Conservation (phyloP, 108 stramenopile species). For the Cyclotella cryptica region DNA sequence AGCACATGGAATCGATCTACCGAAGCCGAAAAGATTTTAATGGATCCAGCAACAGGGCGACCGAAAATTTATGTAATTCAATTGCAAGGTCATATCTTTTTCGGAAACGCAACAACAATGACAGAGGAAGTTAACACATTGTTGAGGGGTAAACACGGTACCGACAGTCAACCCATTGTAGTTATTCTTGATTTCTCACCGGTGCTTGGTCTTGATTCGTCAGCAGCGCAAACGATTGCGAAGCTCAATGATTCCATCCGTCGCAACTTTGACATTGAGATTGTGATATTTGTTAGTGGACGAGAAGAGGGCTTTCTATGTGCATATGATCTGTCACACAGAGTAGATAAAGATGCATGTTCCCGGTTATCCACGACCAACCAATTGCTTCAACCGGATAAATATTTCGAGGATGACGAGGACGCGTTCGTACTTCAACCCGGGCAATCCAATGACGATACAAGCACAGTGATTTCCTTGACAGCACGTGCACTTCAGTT, state of each 20-base stretch:
- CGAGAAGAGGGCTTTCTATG: conserved; percentile 67
- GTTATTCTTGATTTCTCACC: conserved; percentile 75
- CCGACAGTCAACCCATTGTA: conserved; percentile 42
- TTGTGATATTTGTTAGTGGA: conserved; percentile 70
- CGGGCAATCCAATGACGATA: conserved; percentile 11
- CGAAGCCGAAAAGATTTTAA: conserved; percentile 57
- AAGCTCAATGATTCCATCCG: conserved; percentile 64
- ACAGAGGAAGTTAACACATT: conserved; percentile 61
- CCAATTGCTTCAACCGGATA: conserved; percentile 21
- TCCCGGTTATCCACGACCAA: conserved; percentile 3
- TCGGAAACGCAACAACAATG: conserved; percentile 68
- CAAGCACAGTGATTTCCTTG: not conserved
- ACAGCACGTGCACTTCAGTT: not conserved
- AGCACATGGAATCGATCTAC: conserved; percentile 56
- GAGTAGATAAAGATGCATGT: conserved; percentile 28
- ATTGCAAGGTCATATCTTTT: conserved; percentile 77
- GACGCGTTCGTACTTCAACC: conserved; percentile 12
- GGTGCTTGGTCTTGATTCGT: conserved; percentile 76
- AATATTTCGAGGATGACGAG: conserved; percentile 4
- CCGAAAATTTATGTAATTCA: conserved; percentile 64
- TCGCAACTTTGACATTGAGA: conserved; percentile 48
- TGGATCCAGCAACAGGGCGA: conserved; percentile 50
- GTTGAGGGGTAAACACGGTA: conserved; percentile 28
- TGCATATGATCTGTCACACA: conserved; percentile 54
- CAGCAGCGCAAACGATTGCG: conserved; percentile 73